A percentile compares a stretch with the other conserved stretches of the same genome.
phyloP scores from a whole-genome alignment of 202 grass and related monocot species.

The Eragrostis tef region DNA sequence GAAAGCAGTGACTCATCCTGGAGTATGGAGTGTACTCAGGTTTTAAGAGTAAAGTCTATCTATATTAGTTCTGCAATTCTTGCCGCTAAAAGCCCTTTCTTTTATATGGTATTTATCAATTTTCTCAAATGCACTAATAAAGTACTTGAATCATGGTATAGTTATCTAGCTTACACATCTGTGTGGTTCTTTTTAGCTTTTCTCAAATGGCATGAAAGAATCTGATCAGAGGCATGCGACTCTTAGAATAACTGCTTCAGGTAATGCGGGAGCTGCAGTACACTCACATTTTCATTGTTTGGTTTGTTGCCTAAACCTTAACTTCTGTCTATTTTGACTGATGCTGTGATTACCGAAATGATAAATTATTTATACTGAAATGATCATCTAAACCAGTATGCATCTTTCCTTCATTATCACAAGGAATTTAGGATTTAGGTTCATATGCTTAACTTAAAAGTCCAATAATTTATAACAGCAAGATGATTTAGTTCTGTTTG shows the following conservation, averaged over 20 bases:
- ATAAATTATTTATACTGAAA: neutral
- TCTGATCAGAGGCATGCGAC: conserved; percentile 95
- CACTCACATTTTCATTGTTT: conserved; percentile 4
- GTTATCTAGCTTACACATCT: conserved; percentile 42
- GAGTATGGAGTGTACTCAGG: conserved; percentile 68
- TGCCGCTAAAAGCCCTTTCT: conserved; percentile 97
- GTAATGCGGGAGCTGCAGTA: conserved; percentile 56
- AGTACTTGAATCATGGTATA: conserved; percentile 27
- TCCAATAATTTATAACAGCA: neutral
- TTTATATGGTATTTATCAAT: conserved; percentile 74
- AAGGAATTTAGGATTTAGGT: neutral
- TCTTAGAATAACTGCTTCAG: conserved; percentile 92
- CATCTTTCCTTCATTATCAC: conserved; percentile 1
- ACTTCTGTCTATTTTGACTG: neutral
- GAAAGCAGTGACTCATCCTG: conserved; percentile 73
- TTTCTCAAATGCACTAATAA: conserved; percentile 5
- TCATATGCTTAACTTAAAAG: neutral
- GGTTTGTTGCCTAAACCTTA: neutral
- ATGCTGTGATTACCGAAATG: neutral
- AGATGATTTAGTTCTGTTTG: neutral
- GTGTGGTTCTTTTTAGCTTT: conserved; percentile 74
- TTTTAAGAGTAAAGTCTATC: conserved; percentile 79
- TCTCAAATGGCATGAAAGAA: conserved; percentile 99
- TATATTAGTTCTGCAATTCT: conserved; percentile 98
- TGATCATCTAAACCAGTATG: neutral